phyloP scores from a whole-genome alignment of 2,329 filamentous ascomycete species.

The Hyphodiscus sp. region DNA sequence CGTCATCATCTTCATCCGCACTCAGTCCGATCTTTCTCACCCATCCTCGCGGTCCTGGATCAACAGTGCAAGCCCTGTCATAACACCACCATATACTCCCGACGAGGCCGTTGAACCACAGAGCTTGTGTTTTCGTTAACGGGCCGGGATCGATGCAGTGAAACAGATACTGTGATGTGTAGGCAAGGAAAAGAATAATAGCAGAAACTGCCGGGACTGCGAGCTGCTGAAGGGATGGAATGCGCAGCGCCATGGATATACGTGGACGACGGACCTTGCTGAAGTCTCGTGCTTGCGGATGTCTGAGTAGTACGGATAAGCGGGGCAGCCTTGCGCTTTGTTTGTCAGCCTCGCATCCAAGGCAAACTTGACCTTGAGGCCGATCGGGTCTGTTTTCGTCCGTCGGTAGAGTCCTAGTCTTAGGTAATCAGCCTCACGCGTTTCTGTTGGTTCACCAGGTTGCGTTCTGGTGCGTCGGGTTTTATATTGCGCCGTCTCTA shows the following conservation, averaged over 20 bases:
- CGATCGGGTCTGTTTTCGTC: no score
- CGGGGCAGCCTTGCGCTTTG: not conserved
- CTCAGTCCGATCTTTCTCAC: constrained; percentile 13
- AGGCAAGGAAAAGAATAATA: constrained; percentile 64
- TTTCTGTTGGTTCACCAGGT: no score
- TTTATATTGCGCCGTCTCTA: no score
- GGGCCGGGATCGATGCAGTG: constrained; percentile 54
- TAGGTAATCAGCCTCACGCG: no score
- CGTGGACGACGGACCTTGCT: no score
- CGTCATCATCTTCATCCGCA: constrained; percentile 21
- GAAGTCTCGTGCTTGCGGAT: not conserved
- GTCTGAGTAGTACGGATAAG: not conserved
- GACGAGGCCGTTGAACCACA: constrained; percentile 61
- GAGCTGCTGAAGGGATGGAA: constrained; percentile 33
- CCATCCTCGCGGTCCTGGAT: constrained; percentile 47
- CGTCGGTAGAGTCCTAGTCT: no score
- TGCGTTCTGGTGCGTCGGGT: no score
- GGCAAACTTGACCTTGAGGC: no score
- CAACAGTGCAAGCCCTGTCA: constrained; percentile 50
- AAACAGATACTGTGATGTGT: constrained; percentile 68
- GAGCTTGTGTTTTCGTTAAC: constrained; percentile 47
- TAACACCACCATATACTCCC: constrained; percentile 63
- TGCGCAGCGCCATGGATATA: not conserved
- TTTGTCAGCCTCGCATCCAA: no score
- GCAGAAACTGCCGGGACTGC: constrained; percentile 63